These are phyloP conservation scores for Colletotrichum costaricense DNA, from an alignment of 2,329 filamentous ascomycete genomes.

Conservation along the genomic window DNA sequence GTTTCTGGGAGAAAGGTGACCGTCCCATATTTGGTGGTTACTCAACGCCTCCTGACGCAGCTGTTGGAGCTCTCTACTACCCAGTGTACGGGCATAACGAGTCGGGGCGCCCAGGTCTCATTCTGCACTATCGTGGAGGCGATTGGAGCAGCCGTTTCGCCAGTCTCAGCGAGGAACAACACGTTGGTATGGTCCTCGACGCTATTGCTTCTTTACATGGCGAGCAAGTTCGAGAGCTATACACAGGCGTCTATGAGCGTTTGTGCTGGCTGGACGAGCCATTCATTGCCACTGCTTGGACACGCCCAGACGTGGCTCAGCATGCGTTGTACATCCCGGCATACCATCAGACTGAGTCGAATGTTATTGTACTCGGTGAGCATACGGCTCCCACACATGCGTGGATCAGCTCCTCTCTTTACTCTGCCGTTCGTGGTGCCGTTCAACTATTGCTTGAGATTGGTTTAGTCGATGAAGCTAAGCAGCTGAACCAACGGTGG, in stretches of 20 bases:
- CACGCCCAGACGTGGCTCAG: conserved; percentile 44
- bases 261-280: conserved; percentile 47
- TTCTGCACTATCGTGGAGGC: conserved; percentile 47
- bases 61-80: conserved; percentile 70
- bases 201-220: conserved; percentile 76
- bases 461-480: conserved; percentile 41
- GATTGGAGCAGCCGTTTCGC: conserved; percentile 49
- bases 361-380: conserved; percentile 48
- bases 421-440: conserved; percentile 44
- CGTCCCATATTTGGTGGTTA: conserved; percentile 70
- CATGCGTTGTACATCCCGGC: conserved; percentile 47
- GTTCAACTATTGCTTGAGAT: conserved; percentile 44
- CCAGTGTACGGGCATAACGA: conserved; percentile 71
- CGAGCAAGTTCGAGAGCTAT: conserved; percentile 42
- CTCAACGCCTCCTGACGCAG: conserved; percentile 64
- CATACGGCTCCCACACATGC: conserved; percentile 48
- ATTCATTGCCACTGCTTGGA: conserved; percentile 44
- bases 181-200: conserved; percentile 70
- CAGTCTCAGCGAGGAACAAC: conserved; percentile 60
- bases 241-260: conserved; percentile 46
- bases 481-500: conserved; percentile 39
- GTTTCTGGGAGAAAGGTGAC: conserved; percentile 59
- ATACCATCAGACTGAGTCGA: conserved; percentile 46
- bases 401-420: conserved; percentile 45
- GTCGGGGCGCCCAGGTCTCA: conserved; percentile 63